phyloP scores from a whole-genome alignment of 495 filamentous ascomycete genomes.

The Margaritispora aquatica region DNA sequence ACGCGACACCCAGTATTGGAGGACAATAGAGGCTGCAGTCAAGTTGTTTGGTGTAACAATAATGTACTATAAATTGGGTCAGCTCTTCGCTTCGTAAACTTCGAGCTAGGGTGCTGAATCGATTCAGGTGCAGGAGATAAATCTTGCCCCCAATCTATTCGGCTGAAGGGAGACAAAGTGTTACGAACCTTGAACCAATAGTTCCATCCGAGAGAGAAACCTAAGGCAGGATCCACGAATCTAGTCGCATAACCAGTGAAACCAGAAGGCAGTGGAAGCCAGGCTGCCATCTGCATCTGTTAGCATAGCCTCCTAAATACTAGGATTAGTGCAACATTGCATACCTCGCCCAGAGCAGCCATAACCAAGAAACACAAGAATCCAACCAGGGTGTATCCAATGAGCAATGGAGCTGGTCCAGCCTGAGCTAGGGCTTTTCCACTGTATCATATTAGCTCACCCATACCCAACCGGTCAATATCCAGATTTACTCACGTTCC shows the following conservation, averaged over 20 bases:
- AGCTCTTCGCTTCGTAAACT: too few relatives aligned
- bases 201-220: conserved; percentile 21
- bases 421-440: conserved; percentile 54
- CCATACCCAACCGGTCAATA: not conserved
- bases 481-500: conserved; percentile 16
- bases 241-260: conserved; percentile 24
- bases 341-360: conserved; percentile 49
- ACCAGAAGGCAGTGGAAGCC: conserved; percentile 54
- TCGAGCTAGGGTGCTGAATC: too few relatives aligned
- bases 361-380: conserved; percentile 57
- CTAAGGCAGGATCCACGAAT: conserved; percentile 24
- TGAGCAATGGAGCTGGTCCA: conserved; percentile 63
- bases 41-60: conserved; percentile 23
- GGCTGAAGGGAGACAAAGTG: not conserved
- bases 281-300: conserved; percentile 54
- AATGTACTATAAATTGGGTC: conserved; percentile 20
- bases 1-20: conserved; percentile 64
- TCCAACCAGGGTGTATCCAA: conserved; percentile 65
- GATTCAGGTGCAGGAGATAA: too few relatives aligned
- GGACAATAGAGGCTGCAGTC: conserved; percentile 62
- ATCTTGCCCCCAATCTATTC: too few relatives aligned
- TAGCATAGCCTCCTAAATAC: conserved; percentile 19
- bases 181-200: conserved; percentile 23
- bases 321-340: conserved; percentile 48
- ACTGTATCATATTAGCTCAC: conserved; percentile 17